Conservation (phyloP, 2,329 filamentous ascomycete genomes). For the Grosmannia clavigera region DNA sequence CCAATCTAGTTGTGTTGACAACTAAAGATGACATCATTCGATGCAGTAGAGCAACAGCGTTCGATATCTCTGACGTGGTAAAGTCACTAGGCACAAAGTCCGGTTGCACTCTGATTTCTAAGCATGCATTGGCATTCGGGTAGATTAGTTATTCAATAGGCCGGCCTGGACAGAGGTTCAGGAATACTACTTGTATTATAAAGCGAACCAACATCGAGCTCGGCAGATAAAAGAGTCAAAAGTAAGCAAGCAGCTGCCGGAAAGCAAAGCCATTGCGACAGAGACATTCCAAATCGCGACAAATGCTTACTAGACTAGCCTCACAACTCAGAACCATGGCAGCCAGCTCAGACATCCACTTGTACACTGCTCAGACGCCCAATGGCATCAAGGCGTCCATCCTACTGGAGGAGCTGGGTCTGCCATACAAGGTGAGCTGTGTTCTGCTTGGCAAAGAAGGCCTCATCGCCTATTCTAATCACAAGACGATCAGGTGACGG, state of each 20-base stretch:
- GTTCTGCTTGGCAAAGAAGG: background rate
- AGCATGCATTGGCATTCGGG: background rate
- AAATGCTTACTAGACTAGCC: background rate
- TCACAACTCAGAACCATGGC: slow-evolving; percentile 22
- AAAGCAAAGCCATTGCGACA: background rate
- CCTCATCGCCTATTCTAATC: background rate
- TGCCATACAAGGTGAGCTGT: slow-evolving; percentile 59
- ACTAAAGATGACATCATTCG: background rate
- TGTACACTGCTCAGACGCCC: slow-evolving; percentile 74
- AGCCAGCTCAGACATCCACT: slow-evolving; percentile 51
- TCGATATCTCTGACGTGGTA: background rate
- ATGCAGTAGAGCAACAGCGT: background rate
- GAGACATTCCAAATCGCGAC: background rate
- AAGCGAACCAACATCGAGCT: background rate
- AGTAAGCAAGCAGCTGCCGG: too few species aligned
- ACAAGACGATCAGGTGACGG: slow-evolving; percentile 28
- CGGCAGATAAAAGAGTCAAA: background rate
- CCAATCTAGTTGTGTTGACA: background rate
- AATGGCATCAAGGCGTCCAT: slow-evolving; percentile 90
- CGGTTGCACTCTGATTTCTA: background rate
- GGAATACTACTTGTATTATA: background rate
- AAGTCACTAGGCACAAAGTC: background rate
- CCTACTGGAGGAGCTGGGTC: slow-evolving; percentile 68
- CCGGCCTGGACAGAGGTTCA: too few species aligned
- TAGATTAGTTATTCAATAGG: too few species aligned